These are phyloP conservation scores for Sphagnum tenellum DNA, from an alignment of 225 moss, liverwort and hornwort genomes.

Conservation along the genomic window DNA sequence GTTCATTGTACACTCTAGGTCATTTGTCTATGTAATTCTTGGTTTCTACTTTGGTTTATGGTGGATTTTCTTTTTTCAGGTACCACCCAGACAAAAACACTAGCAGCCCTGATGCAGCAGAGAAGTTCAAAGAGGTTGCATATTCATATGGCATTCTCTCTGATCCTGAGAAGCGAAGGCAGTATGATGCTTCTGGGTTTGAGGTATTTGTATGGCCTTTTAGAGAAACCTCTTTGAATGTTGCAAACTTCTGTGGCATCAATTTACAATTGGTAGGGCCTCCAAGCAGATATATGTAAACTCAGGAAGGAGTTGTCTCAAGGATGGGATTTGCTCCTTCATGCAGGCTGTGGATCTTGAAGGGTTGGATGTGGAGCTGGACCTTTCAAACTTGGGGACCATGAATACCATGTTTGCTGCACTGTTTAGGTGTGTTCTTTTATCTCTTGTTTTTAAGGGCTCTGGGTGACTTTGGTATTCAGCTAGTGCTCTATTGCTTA, in stretches of 20 bases:
- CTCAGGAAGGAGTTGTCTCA: too few species aligned
- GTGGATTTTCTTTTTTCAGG: constrained; percentile 17
- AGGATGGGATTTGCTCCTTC: too few species aligned
- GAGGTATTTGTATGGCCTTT: constrained; percentile 37
- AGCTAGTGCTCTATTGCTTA: too few species aligned
- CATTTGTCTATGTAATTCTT: too few species aligned
- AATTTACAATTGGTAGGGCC: too few species aligned
- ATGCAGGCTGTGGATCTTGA: constrained; percentile 89
- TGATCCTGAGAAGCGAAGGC: constrained; percentile 90
- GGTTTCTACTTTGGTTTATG: too few species aligned
- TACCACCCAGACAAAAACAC: constrained; percentile 99
- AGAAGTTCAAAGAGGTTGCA: constrained; percentile 94
- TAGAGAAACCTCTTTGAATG: too few species aligned
- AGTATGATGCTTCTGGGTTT: constrained; percentile 91
- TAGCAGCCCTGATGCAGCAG: constrained; percentile 79
- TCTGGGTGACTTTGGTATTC: too few species aligned
- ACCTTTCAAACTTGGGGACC: constrained; percentile 89
- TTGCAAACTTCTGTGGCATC: too few species aligned
- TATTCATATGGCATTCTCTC: constrained; percentile 94
- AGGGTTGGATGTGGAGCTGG: constrained; percentile 92
- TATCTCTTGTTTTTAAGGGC: too few species aligned
- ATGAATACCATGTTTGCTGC: constrained; percentile 99
- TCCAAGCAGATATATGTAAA: too few species aligned
- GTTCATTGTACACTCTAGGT: too few species aligned
- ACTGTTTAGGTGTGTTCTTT: constrained; percentile 62